Evolutionary conservation across 176 grass and related monocot species (phyloP).

Genomic region (Thalia dealbata): DNA sequence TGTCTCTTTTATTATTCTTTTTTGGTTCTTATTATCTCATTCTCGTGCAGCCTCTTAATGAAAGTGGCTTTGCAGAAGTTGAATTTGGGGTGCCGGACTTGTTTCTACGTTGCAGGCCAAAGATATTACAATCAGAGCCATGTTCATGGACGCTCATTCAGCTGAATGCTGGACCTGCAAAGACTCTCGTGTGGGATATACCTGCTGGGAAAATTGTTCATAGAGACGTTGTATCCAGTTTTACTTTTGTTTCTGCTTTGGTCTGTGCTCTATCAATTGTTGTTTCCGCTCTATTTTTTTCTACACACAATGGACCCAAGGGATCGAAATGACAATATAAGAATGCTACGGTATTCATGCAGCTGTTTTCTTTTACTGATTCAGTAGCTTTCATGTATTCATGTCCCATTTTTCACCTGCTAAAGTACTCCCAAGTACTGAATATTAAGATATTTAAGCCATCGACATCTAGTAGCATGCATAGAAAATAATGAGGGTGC

Average conservation of each 20-base stretch:
- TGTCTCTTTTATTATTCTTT: background rate
- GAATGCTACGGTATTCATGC: background rate
- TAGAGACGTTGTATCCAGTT: constrained; percentile 40
- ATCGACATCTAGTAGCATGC: too few species aligned
- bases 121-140: constrained; percentile 14
- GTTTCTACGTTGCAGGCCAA: constrained; percentile 50
- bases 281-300: constrained; percentile 29
- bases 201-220: constrained; percentile 64
- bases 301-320: background rate
- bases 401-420: too few species aligned
- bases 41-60: constrained; percentile 50
- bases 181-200: constrained; percentile 39
- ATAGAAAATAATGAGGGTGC: too few species aligned
- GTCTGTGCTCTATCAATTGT: constrained; percentile 58
- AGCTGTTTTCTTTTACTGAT: background rate
- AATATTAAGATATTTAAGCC: too few species aligned
- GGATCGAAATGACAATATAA: background rate
- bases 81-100: constrained; percentile 38
- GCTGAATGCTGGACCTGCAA: constrained; percentile 14
- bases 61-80: constrained; percentile 35
- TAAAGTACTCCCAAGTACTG: too few species aligned
- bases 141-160: constrained; percentile 32
- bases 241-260: constrained; percentile 65
- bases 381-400: too few species aligned
- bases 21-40: background rate